A percentile compares a stretch with the other conserved stretches of the same genome.
phyloP scores from a whole-genome alignment of 2,329 filamentous ascomycete species.

The Aureobasidium sp. region DNA sequence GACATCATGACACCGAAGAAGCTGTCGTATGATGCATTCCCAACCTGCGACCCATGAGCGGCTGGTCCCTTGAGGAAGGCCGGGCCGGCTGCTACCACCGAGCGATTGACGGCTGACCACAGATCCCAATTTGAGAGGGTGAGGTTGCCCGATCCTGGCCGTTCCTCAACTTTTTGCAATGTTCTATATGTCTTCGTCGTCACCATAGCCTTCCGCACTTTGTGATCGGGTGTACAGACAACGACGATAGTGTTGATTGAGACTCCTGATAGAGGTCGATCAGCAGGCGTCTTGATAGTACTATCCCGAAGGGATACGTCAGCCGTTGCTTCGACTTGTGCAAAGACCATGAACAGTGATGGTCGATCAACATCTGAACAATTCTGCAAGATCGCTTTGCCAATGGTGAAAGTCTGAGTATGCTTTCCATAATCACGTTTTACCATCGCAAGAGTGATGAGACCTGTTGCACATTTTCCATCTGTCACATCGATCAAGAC shows the following conservation, averaged over 20 bases:
- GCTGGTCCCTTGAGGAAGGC: not conserved
- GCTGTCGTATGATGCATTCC: not conserved
- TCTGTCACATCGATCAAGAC: not conserved
- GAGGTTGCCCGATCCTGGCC: not conserved
- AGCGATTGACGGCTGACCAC: not conserved
- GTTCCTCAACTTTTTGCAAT: no score
- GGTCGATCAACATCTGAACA: not conserved
- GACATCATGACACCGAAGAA: not conserved
- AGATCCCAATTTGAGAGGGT: not conserved
- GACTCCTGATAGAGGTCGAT: no score
- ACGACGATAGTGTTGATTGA: no score
- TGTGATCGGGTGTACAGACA: no score
- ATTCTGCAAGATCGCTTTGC: not conserved
- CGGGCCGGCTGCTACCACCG: not conserved
- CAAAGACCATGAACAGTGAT: not conserved
- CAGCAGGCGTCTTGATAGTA: no score
- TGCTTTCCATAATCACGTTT: not conserved
- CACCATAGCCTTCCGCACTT: no score
- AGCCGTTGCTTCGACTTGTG: not conserved
- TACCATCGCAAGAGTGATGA: not conserved
- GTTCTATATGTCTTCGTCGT: not conserved
- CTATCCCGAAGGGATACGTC: no score
- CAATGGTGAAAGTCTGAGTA: not conserved
- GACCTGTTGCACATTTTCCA: not conserved
- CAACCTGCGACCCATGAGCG: not conserved